Conservation (phyloP, 805 yeast species). For the Candida saitoana region DNA sequence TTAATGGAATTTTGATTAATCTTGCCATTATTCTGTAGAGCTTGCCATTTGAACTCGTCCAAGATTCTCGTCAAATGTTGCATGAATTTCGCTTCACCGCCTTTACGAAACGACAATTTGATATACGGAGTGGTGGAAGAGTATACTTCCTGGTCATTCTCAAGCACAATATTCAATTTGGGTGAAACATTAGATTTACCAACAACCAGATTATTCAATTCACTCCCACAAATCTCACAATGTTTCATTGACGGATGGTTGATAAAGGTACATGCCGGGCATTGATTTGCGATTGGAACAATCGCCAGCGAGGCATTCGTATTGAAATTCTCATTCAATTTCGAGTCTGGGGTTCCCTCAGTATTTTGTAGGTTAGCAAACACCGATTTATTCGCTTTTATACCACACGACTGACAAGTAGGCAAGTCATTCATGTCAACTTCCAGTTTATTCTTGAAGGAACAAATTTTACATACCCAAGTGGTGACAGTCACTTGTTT, state of each 20-base stretch:
- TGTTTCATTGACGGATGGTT: slow-evolving; percentile 74
- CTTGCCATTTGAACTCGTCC: slow-evolving; percentile 51
- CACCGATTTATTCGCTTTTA: slow-evolving; percentile 17
- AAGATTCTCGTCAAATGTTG: slow-evolving; percentile 38
- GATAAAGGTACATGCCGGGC: slow-evolving; percentile 67
- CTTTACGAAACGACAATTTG: slow-evolving; percentile 71
- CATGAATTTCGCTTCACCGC: slow-evolving; percentile 57
- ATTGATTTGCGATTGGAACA: slow-evolving; percentile 24
- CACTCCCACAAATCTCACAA: slow-evolving; percentile 87
- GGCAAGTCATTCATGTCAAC: slow-evolving; percentile 22
- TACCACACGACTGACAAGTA: slow-evolving; percentile 39
- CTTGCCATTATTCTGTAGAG: slow-evolving; percentile 27
- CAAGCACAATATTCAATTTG: slow-evolving; percentile 13
- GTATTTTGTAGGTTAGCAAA: no score
- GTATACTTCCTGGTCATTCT: slow-evolving; percentile 29
- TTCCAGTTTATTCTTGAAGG: slow-evolving; percentile 50
- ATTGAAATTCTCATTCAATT: neutral
- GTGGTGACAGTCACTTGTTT: slow-evolving; percentile 17
- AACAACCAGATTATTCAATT: slow-evolving; percentile 11
- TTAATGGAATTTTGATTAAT: slow-evolving; percentile 37
- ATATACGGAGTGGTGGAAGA: slow-evolving; percentile 37
- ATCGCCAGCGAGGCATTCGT: neutral
- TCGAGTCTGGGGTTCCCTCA: no score
- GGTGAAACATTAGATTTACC: slow-evolving; percentile 18
- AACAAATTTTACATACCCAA: slow-evolving; percentile 92